Base-by-base conservation (phyloP, 805 yeast genomes). In the Candida awuae region DNA sequence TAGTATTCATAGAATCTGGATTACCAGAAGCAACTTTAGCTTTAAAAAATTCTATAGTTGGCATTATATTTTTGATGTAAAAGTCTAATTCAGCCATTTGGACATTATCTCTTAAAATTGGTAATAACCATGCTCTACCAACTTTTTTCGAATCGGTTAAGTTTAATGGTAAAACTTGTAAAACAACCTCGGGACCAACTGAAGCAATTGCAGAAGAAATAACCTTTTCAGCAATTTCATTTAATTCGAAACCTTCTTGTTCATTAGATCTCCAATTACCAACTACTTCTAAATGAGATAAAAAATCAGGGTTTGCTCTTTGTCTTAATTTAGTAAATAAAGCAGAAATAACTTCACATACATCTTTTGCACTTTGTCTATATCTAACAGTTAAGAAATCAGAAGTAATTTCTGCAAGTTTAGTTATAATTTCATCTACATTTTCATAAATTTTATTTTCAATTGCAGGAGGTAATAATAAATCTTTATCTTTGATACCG, bases 41-140 rank as follows among this genome's bases (percentile, higher is more conserved):
- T 34, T 70, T 70, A 51, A 81, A 83, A 41, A 68, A 63, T 29
- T 67, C 67, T 35, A 70, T 70, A 29, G 80, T 59, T 20, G 97
- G 97, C 13, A 82, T 59, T 37, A 92, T 71, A 28, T 77, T 67
- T 17, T 61, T 60, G 42, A 72, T 69, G 61, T 76, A 92, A 55
- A 69, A 84, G 0, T 71, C 65, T 40, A 92, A 65, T 34, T 71
- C 68, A 2, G 97, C 81, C 51, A 76, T 72, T 51, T 79, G 73
- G 20, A 86, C 82, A 52, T 84, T 78, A 52, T 88, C 97, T 63
- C 97, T 80, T 45, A 92, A 70, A 25, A 92, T 58, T 9, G 98
- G 98, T 47, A 92, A 70, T 51, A 92, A 55, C 97, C 97, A 92
- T 33, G 97, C 97, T 56, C 97, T 75, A 33, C 97, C 97, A n/a